Evolutionary conservation across 331 rosid species (phyloP), one percentile per base, ranked within the genome.

Genomic region (Rosa hybrid): DNA sequence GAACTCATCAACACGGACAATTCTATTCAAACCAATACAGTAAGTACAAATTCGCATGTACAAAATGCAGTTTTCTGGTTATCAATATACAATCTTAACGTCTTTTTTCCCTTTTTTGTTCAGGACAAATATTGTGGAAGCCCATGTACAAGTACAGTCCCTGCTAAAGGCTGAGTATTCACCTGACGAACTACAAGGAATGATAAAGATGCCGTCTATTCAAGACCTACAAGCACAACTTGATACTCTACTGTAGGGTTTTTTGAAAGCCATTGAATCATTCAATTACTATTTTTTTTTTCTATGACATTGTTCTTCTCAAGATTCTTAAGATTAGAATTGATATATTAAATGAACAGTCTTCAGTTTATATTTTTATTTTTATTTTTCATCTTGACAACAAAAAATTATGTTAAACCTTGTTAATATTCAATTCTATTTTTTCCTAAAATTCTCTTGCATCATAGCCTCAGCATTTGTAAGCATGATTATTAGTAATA

Each of bases 1-100:
- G 82, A 96, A 96, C 82, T 82, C 97, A 27, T 86, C 93, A 1
- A 96, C 99, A 18, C 89, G 97, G 77, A 91, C 91, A 56, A 96
- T 93, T 85, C 97, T 96, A 76, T 96, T 96, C 93, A 93, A 93
- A 72, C 98, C 99, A 41, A 96, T 96, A 81, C 92, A 90, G 99
- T 93, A 86, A 87, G 98, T 77, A 69, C 34, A 30, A 21, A 27
- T 74, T 41, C 18, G 64, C 12, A 1, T 18, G 38, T 72, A 18
- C 68, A 45, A 57, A n/a, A 16, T 39, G 14, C 41, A 63, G 12
- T 64, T 30, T 12, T 75, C 21, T 44, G 68, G 76, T 60, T 68
- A 18, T 68, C 49, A 38, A 67, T 38, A 64, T 8, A 42, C 49
- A 39, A 68, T 17, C 45, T 4, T 6, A 20, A 67, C 63, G 39